phyloP scores from a whole-genome alignment of 2,329 filamentous ascomycete species.

The Neoascochyta sp. region DNA sequence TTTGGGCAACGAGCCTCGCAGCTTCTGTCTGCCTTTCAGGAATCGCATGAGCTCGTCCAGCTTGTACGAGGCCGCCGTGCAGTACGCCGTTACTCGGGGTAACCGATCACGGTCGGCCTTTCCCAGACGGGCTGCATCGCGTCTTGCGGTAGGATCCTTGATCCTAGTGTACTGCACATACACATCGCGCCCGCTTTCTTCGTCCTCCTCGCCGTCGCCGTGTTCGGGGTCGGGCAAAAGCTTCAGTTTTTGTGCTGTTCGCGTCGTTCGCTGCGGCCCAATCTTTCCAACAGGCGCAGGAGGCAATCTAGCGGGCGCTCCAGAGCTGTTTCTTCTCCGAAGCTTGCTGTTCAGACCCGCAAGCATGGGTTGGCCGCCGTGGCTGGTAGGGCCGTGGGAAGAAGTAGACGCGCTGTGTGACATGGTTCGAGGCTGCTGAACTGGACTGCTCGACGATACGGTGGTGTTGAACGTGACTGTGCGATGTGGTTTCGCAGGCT shows the following conservation, averaged over 20 bases:
- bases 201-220: constrained; percentile 70
- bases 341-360: constrained; percentile 83
- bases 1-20: constrained; percentile 78
- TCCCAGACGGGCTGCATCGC: constrained; percentile 86
- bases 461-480: constrained; percentile 74
- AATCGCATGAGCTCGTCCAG: constrained; percentile 88
- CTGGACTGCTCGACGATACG: constrained; percentile 44
- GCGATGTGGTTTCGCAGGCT: constrained; percentile 47
- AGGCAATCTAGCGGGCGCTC: constrained; percentile 52
- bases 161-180: constrained; percentile 98
- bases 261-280: constrained; percentile 89
- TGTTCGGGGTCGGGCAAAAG: constrained; percentile 88
- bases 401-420: constrained; percentile 28
- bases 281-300: constrained; percentile 62
- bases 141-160: constrained; percentile 88
- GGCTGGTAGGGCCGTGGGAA: constrained; percentile 31
- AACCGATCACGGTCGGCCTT: constrained; percentile 87
- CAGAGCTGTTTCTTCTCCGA: constrained; percentile 79
- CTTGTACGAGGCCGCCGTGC: constrained; percentile 86
- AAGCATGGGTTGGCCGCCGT: constrained; percentile 49
- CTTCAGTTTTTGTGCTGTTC: constrained; percentile 95
- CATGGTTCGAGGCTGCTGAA: constrained; percentile 33
- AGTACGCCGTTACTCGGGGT: constrained; percentile 93
- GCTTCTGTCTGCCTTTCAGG: constrained; percentile 76
- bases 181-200: constrained; percentile 90